These are phyloP conservation scores for Pseudoturritis turrita DNA, from an alignment of 345 rosid genomes.

Conservation along the genomic window DNA sequence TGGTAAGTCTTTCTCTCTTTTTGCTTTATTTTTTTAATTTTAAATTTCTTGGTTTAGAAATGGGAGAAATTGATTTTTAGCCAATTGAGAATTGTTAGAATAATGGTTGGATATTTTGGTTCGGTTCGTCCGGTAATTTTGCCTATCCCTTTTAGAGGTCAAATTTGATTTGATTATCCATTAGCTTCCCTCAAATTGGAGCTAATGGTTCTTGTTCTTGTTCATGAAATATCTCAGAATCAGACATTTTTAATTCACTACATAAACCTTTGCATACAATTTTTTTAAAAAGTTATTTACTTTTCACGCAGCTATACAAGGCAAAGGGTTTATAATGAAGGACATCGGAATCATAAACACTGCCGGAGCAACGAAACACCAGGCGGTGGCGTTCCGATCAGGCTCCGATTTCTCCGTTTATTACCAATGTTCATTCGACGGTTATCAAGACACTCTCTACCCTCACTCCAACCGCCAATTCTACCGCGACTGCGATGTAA, in stretches of 20 bases:
- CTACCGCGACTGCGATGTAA: slow-evolving; percentile 71
- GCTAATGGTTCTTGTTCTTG: too few species aligned
- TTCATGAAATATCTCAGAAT: too few species aligned
- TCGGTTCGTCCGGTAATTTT: too few species aligned
- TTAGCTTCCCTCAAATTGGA: too few species aligned
- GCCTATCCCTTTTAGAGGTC: too few species aligned
- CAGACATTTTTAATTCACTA: neutral
- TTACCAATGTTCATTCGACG: slow-evolving; percentile 58
- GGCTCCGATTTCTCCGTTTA: slow-evolving; percentile 72
- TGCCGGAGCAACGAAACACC: slow-evolving; percentile 77
- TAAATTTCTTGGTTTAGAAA: neutral
- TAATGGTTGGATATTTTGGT: too few species aligned
- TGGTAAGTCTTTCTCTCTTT: slow-evolving; percentile 35
- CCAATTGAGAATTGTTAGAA: neutral
- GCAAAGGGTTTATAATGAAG: slow-evolving; percentile 62
- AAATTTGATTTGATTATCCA: neutral
- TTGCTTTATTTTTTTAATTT: neutral
- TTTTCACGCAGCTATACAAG: slow-evolving; percentile 53
- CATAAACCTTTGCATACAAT: neutral
- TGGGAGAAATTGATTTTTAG: neutral
- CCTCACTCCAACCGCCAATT: slow-evolving; percentile 91
- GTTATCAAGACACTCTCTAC: slow-evolving; percentile 82
- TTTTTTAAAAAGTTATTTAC: neutral
- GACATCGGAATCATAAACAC: slow-evolving; percentile 74
- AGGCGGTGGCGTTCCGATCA: slow-evolving; percentile 90